phyloP scores from a whole-genome alignment of 2,329 filamentous ascomycete species.

The Aspergillus fumigatus region DNA sequence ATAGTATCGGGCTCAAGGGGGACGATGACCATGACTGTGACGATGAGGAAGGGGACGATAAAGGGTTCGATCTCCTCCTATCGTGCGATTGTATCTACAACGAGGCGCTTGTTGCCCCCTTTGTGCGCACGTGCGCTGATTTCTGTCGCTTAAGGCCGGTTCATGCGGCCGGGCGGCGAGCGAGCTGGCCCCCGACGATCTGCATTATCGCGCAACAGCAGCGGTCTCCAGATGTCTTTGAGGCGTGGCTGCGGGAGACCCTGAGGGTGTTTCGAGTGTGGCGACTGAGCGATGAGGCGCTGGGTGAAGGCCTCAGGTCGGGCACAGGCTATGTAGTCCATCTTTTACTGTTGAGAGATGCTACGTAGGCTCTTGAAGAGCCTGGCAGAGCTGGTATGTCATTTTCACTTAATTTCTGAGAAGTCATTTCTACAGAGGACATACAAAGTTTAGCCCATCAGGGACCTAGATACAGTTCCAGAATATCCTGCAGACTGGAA shows the following conservation, averaged over 20 bases:
- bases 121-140: constrained; percentile 77
- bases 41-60: constrained; percentile 27
- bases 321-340: constrained; percentile 78
- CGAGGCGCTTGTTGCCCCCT: constrained; percentile 72
- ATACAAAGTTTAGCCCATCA: too few relatives aligned
- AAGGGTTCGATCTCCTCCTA: constrained; percentile 66
- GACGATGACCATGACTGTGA: constrained; percentile 8
- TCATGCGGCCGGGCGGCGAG: constrained; percentile 11
- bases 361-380: not conserved
- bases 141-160: constrained; percentile 58
- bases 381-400: too few relatives aligned
- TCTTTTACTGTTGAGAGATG: constrained; percentile 58
- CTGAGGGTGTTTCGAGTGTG: constrained; percentile 65
- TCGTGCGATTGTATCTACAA: constrained; percentile 97
- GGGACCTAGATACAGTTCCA: too few relatives aligned
- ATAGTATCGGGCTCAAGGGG: constrained; percentile 26
- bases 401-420: too few relatives aligned
- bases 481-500: too few relatives aligned
- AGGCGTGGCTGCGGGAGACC: constrained; percentile 71
- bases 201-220: constrained; percentile 87
- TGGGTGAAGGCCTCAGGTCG: constrained; percentile 57
- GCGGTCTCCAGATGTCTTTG: constrained; percentile 77
- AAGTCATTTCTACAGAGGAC: too few relatives aligned
- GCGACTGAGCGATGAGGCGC: constrained; percentile 62
- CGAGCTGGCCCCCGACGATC: constrained; percentile 49